Conservation (phyloP, 2,329 filamentous ascomycete species). For the Paraconiothyrium sp. region DNA sequence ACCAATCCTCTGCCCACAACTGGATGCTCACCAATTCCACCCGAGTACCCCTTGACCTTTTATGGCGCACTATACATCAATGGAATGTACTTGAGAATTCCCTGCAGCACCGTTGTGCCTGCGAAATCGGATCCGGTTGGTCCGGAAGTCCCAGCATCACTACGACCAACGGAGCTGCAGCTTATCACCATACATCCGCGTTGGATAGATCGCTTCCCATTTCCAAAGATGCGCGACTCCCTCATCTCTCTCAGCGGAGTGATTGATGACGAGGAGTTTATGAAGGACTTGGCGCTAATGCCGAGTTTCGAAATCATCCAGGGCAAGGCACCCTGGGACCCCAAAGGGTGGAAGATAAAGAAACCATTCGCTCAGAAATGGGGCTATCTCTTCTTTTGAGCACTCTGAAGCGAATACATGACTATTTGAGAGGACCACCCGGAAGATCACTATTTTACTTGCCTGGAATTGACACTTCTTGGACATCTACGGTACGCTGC, state of each 20-base stretch:
- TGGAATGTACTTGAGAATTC: slow-evolving; percentile 40
- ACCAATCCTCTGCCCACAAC: slow-evolving; percentile 2
- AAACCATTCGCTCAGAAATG: slow-evolving; percentile 48
- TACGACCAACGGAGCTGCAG: slow-evolving; percentile 50
- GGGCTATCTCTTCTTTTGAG: slow-evolving; percentile 32
- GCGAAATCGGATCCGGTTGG: slow-evolving; percentile 33
- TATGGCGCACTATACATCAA: slow-evolving; percentile 45
- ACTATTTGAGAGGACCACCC: not conserved
- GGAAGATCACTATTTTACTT: not conserved
- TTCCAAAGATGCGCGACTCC: slow-evolving; percentile 52
- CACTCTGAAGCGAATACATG: not conserved
- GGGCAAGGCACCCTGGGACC: slow-evolving; percentile 44
- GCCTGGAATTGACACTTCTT: not conserved
- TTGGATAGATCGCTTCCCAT: slow-evolving; percentile 56
- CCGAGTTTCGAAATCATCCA: slow-evolving; percentile 44
- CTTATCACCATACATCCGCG: slow-evolving; percentile 45
- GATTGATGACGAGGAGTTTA: slow-evolving; percentile 51
- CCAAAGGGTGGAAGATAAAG: slow-evolving; percentile 47
- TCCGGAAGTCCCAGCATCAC: slow-evolving; percentile 27
- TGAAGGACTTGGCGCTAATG: slow-evolving; percentile 46
- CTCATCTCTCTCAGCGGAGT: slow-evolving; percentile 43
- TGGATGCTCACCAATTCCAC: slow-evolving; percentile 14
- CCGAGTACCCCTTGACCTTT: slow-evolving; percentile 30
- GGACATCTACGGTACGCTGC: not conserved
- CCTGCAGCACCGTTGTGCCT: slow-evolving; percentile 35